Conservation (phyloP, 2,329 filamentous ascomycete species). For the Niveomyces coronatus region DNA sequence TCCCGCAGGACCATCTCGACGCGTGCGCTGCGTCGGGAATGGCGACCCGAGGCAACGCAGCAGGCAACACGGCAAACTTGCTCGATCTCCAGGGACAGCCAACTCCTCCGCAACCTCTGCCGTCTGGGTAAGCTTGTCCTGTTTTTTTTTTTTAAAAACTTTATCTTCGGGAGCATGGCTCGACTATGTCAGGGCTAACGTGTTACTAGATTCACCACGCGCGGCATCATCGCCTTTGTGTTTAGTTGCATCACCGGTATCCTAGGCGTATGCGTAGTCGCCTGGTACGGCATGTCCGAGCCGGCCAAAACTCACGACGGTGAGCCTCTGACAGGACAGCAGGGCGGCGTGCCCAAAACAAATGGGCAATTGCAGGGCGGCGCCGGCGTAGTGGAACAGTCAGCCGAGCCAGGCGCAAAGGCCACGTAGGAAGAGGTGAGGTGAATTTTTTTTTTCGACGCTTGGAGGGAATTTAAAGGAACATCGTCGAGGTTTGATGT, state of each 20-base stretch:
- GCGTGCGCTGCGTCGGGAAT: slow-evolving; percentile 44
- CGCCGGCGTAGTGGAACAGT: too few relatives aligned
- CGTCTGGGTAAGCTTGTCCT: slow-evolving; percentile 43
- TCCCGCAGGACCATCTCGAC: slow-evolving; percentile 50
- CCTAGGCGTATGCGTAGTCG: slow-evolving; percentile 55
- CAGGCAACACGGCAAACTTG: slow-evolving; percentile 54
- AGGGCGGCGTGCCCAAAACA: not conserved
- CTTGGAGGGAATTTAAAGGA: too few relatives aligned
- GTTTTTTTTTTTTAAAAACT: not conserved
- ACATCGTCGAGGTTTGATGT: too few relatives aligned
- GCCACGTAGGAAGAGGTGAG: too few relatives aligned
- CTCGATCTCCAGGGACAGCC: slow-evolving; percentile 56
- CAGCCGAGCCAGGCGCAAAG: not conserved
- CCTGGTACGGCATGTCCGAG: slow-evolving; percentile 49
- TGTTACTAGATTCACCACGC: slow-evolving; percentile 46
- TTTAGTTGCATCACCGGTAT: slow-evolving; percentile 62
- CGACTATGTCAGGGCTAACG: too few relatives aligned
- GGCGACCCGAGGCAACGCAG: slow-evolving; percentile 58
- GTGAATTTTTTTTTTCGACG: too few relatives aligned
- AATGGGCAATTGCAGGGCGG: too few relatives aligned
- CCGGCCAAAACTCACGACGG: slow-evolving; percentile 1
- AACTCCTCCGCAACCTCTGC: slow-evolving; percentile 42
- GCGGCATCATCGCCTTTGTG: slow-evolving; percentile 63
- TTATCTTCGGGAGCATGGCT: too few relatives aligned
- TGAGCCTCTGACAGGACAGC: not conserved